Conservation (phyloP, 441 rosid species). For the Metrosideros polymorpha region DNA sequence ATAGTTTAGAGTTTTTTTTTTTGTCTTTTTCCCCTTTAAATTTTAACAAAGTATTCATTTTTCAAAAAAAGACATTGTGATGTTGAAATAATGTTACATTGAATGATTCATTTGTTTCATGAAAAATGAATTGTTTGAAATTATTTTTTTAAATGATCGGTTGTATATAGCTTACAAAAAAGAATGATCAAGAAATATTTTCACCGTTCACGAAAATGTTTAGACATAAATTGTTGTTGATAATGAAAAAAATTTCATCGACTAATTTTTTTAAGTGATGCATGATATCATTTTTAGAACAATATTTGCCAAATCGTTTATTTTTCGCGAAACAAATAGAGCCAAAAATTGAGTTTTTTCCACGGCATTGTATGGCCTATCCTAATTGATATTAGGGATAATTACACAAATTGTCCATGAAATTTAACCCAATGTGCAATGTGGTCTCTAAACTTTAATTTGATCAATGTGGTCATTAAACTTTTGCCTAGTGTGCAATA, state of each 20-base stretch:
- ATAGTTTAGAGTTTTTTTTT: too few relatives aligned
- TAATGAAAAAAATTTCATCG: neutral
- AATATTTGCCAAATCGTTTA: fast-evolving
- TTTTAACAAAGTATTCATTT: neutral
- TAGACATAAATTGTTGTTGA: neutral
- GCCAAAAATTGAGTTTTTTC: neutral
- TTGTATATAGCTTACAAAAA: neutral
- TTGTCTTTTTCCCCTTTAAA: too few relatives aligned
- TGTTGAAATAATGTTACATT: neutral
- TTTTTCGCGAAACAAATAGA: fast-evolving
- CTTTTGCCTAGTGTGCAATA: too few relatives aligned
- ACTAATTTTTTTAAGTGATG: neutral
- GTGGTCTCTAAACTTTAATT: too few relatives aligned
- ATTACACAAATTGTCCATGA: too few relatives aligned
- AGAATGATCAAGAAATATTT: fast-evolving
- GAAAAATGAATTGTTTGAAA: neutral
- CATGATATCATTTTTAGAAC: neutral
- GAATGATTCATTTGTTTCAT: neutral
- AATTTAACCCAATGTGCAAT: too few relatives aligned
- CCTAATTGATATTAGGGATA: neutral
- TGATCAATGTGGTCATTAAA: too few relatives aligned
- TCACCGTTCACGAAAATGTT: fast-evolving
- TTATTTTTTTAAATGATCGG: neutral
- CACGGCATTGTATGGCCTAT: neutral
- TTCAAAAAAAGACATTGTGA: too few relatives aligned